phyloP scores from a whole-genome alignment of 805 yeast species.

The Lachancea nothofagi region DNA sequence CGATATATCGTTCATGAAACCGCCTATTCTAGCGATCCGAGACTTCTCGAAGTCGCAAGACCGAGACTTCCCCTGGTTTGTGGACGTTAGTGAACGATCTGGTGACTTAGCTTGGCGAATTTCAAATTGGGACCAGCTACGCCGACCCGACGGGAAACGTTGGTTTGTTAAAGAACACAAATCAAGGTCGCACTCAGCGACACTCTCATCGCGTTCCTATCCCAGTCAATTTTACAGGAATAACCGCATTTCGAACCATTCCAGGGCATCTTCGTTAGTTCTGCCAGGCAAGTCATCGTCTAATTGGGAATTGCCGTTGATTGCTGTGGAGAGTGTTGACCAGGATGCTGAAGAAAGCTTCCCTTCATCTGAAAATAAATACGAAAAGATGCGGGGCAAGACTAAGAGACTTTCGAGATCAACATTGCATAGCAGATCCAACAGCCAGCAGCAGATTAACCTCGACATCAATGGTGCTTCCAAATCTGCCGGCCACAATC shows the following conservation, averaged over 20 bases:
- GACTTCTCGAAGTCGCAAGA: constrained; percentile 50
- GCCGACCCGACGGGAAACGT: constrained; percentile 24
- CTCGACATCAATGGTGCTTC: neutral
- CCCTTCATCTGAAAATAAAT: constrained; percentile 15
- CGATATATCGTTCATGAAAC: constrained; percentile 39
- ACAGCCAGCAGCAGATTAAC: constrained; percentile 4
- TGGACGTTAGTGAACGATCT: constrained; percentile 52
- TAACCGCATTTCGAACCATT: neutral
- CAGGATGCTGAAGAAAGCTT: constrained; percentile 11
- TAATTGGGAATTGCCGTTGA: constrained; percentile 10
- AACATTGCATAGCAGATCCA: constrained; percentile 7
- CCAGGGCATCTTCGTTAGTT: neutral
- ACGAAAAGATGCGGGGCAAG: constrained; percentile 22
- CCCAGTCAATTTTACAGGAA: constrained; percentile 1
- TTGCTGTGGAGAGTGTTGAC: constrained; percentile 12
- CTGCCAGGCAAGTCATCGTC: neutral
- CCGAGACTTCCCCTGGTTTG: constrained; percentile 55
- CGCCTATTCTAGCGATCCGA: constrained; percentile 52
- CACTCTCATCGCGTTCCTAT: neutral
- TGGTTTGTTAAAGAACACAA: constrained; percentile 18
- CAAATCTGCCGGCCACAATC: constrained; percentile 1
- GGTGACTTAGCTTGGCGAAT: constrained; percentile 52
- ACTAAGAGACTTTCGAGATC: constrained; percentile 21
- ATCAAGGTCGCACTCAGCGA: constrained; percentile 4
- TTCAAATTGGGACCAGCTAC: constrained; percentile 30